These are phyloP conservation scores for Solanum etuberosum DNA, from an alignment of 257 asterid species.

Conservation along the genomic window DNA sequence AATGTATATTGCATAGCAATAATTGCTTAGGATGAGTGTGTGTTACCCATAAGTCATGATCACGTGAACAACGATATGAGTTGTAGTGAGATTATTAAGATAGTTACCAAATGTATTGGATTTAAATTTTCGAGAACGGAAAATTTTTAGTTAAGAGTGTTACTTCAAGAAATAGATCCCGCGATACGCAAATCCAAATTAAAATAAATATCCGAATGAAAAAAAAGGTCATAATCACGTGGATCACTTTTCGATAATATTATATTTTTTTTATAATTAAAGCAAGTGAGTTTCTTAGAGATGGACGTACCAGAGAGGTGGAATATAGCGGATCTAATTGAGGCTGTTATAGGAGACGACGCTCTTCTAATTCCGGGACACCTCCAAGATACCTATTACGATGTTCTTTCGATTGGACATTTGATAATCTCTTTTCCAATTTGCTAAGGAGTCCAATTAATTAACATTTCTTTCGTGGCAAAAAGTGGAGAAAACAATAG, in stretches of 20 bases:
- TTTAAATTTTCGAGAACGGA: rapidly evolving
- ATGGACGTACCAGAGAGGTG: not conserved
- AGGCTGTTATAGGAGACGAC: too few relatives aligned
- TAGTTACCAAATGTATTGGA: rapidly evolving
- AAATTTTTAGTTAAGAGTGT: rapidly evolving
- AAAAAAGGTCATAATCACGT: not conserved
- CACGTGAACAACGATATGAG: not conserved
- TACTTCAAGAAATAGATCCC: not conserved
- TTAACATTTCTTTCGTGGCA: not conserved
- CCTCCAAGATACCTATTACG: too few relatives aligned
- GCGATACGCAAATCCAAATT: not conserved
- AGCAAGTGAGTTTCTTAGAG: not conserved
- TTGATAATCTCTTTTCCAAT: not conserved
- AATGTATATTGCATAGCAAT: not conserved
- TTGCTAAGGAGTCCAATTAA: not conserved
- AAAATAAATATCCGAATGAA: not conserved
- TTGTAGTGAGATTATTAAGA: rapidly evolving
- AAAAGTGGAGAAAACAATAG: not conserved
- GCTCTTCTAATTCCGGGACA: too few relatives aligned
- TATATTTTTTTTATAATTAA: not conserved
- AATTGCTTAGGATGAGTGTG: not conserved
- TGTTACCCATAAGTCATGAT: not conserved
- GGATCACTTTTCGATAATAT: not conserved
- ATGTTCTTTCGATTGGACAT: not conserved
- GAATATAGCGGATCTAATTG: too few relatives aligned